Conservation (phyloP, 768 basidiomycete species). For the Chalciporus pseudorubinellus region DNA sequence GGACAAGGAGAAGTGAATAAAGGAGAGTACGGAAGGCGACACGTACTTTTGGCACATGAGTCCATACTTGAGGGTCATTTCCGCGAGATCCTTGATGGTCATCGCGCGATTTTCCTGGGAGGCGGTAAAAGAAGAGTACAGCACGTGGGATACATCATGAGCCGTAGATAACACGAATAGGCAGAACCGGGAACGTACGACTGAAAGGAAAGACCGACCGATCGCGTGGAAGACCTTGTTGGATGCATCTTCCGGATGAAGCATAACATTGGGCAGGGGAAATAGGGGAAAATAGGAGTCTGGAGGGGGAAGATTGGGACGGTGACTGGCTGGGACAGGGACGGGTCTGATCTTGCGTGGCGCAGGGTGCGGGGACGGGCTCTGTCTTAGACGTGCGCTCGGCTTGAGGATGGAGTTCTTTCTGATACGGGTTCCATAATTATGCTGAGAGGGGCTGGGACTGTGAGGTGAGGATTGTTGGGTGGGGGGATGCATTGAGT, state of each 20-base stretch:
- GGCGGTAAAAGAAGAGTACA: conserved; percentile 10
- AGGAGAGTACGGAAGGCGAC: conserved; percentile 8
- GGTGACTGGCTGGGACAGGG: conserved; percentile 23
- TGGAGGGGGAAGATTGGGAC: conserved; percentile 13
- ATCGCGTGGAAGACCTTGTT: conserved; percentile 75
- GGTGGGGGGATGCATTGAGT: conserved; percentile 17
- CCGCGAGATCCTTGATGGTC: conserved; percentile 84
- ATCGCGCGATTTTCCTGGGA: conserved; percentile 74
- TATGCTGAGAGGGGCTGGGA: conserved; percentile 26
- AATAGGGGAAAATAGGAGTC: conserved; percentile 40
- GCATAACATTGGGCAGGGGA: conserved; percentile 60
- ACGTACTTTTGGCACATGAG: conserved; percentile 75
- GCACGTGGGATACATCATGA: conserved; percentile 18
- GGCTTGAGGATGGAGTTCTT: conserved; percentile 53
- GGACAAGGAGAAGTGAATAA: conserved; percentile 15
- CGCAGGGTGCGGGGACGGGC: conserved; percentile 34
- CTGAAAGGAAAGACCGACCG: conserved; percentile 68
- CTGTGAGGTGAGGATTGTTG: conserved; percentile 11
- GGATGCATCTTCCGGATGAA: conserved; percentile 71
- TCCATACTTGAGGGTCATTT: conserved; percentile 62
- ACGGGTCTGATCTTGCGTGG: conserved; percentile 34
- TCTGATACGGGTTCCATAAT: conserved; percentile 55
- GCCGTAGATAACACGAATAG: conserved; percentile 10
- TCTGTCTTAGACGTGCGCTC: conserved; percentile 48
- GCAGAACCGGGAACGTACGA: conserved; percentile 45